These are phyloP conservation scores for Saccharomycopsis capsularis DNA, from an alignment of 805 yeast genomes.

Conservation along the genomic window DNA sequence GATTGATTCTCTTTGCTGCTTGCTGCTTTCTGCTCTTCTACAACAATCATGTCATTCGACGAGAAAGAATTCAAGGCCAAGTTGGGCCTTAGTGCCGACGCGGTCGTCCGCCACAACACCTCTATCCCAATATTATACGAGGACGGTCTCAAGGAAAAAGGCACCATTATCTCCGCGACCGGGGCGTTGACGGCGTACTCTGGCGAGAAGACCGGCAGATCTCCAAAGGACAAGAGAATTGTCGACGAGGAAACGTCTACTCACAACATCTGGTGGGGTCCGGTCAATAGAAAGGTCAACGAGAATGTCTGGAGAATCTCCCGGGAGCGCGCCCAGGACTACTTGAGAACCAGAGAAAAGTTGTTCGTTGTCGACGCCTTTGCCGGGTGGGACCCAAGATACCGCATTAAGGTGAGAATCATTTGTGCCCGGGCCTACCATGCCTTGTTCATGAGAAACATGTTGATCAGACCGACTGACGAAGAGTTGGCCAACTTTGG, in stretches of 20 bases:
- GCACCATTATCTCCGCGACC: slow-evolving; percentile 83
- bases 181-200: slow-evolving; percentile 96
- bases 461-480: slow-evolving; percentile 90
- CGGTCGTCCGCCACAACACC: slow-evolving; percentile 78
- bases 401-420: slow-evolving; percentile 90
- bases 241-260: slow-evolving; percentile 87
- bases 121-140: slow-evolving; percentile 90
- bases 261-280: slow-evolving; percentile 97
- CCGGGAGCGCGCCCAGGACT: slow-evolving; percentile 94
- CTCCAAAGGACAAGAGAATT: slow-evolving; percentile 96
- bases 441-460: slow-evolving; percentile 95
- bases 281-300: slow-evolving; percentile 90
- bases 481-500: slow-evolving; percentile 87
- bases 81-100: slow-evolving; percentile 52
- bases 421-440: slow-evolving; percentile 98
- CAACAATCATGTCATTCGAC: slow-evolving; percentile 16
- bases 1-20: neutral
- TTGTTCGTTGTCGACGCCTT: slow-evolving; percentile 92
- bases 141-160: slow-evolving; percentile 84
- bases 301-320: slow-evolving; percentile 93
- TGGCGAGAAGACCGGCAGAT: slow-evolving; percentile 94
- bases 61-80: slow-evolving; percentile 29
- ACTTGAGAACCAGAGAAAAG: slow-evolving; percentile 90
- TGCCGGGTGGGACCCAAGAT: slow-evolving; percentile 99
- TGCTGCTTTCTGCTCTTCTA: neutral